Base-by-base conservation (phyloP, 1,284 basidiomycete species). In the Spongiforma sp. region DNA sequence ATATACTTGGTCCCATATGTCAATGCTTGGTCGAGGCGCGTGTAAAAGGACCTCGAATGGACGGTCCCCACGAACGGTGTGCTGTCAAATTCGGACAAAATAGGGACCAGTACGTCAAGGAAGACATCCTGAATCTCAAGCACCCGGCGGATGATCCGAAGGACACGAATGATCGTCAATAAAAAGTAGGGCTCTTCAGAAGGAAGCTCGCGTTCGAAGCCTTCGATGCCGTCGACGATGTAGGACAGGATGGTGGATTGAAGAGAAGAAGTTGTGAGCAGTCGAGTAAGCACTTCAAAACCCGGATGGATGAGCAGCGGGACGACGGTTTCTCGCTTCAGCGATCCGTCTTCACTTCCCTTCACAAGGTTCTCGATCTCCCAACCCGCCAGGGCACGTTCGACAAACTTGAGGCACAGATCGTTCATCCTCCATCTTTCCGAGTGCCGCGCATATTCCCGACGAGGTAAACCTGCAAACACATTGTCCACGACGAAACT, bases 401-500 rank as follows among this genome's bases (percentile, higher is more conserved):
- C 95, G 59, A 98, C 83, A 75, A 95, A 98, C 63, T 88, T 89
- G 53, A 99, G 81, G 62, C 92, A 93, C 0, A 91, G 81, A 64
- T 97, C 93, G 43, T 95, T 93, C 73, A 95, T 90, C 69, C 89
- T 85, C 95, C 95, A 99, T 67, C 92, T 82, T 72, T 99, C 95
- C 11, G 86, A 86, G 11, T 88, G 87, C 53, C 86, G 83, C 9
- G 85, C 80, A 71, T 93, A 98, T 67, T 95, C 93, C 43, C 96
- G 84, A 54, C 80, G 82, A 10, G 86, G 81, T 56, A 93, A 88
- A 52, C 86, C 87, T 17, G 85, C 82, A 67, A 99, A 91, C 3
- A 99, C 93, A 46, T 93, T 92, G 73, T 99, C 95, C 65, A 98
- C 82, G 60, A 98, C 91, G 74, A 97, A 99, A 30, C 85, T 82